phyloP scores from a whole-genome alignment of 2,329 filamentous ascomycete species.

The Sarocladium kiliense region DNA sequence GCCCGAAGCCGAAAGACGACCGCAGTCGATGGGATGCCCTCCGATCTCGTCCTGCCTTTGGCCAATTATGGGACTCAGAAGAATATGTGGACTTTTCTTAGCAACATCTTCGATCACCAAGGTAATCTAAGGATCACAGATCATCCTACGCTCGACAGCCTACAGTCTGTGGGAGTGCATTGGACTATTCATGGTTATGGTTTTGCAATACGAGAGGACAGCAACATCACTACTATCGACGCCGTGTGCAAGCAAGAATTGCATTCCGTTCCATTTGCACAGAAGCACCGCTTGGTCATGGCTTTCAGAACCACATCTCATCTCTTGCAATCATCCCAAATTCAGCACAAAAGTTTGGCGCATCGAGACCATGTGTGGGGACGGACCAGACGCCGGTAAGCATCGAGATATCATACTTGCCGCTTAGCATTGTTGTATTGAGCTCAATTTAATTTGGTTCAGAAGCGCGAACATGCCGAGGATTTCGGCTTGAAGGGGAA shows the following conservation, averaged over 20 bases:
- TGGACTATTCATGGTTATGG: constrained; percentile 59
- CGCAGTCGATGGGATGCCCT: not conserved
- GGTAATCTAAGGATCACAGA: constrained; percentile 48
- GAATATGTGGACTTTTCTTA: constrained; percentile 42
- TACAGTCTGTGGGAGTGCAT: constrained; percentile 46
- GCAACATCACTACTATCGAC: no score
- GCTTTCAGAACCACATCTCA: not conserved
- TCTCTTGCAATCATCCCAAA: not conserved
- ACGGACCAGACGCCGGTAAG: not conserved
- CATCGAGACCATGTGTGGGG: not conserved
- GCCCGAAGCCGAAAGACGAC: no score
- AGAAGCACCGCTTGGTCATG: no score
- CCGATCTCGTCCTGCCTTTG: constrained; percentile 19
- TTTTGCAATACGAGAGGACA: constrained; percentile 41
- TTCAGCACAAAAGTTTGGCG: constrained; percentile 1
- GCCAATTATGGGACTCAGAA: constrained; percentile 25
- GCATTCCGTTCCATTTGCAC: not conserved
- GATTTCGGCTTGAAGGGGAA: not conserved
- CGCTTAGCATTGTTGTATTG: not conserved
- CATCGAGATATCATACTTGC: not conserved
- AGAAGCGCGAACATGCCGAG: not conserved
- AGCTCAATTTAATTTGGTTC: not conserved
- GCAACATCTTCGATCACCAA: constrained; percentile 44
- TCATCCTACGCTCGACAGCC: constrained; percentile 52
- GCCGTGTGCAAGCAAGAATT: not conserved